phyloP scores from a whole-genome alignment of 805 yeast species.

The Teunomyces tritomae region DNA sequence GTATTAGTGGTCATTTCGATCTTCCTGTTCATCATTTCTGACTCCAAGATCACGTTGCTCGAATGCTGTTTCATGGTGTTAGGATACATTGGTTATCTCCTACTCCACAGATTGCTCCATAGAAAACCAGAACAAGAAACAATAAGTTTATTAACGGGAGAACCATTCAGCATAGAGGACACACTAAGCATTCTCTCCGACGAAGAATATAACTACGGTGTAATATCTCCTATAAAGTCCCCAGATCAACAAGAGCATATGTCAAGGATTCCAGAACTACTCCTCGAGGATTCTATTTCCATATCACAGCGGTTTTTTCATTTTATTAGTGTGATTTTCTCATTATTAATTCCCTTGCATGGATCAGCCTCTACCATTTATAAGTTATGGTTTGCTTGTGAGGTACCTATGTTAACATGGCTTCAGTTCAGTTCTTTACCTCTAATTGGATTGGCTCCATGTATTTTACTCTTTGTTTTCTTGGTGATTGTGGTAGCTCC shows the following conservation, averaged over 20 bases:
- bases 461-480: constrained; percentile 3
- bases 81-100: constrained; percentile 22
- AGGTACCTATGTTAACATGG: constrained; percentile 17
- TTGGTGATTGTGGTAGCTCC: constrained; percentile 2
- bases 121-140: constrained; percentile 4
- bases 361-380: constrained; percentile 2
- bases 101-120: constrained; percentile 17
- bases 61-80: constrained; percentile 29
- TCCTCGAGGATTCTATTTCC: constrained; percentile 5
- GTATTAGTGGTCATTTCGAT: constrained; percentile 24
- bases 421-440: constrained; percentile 15
- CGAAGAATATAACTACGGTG: constrained; percentile 11
- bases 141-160: background rate
- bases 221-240: constrained; percentile 7
- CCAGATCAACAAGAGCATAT: background rate
- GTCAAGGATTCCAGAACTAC: background rate
- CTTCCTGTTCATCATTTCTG: constrained; percentile 29
- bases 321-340: constrained; percentile 11
- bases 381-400: constrained; percentile 18
- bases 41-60: constrained; percentile 29
- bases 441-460: constrained; percentile 7
- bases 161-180: constrained; percentile 21
- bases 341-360: constrained; percentile 15
- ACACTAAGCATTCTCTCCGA: constrained; percentile 18
- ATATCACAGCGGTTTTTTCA: constrained; percentile 7